These are phyloP conservation scores for Beauveria medogensis DNA, from an alignment of 2,329 filamentous ascomycete genomes.

Conservation along the genomic window DNA sequence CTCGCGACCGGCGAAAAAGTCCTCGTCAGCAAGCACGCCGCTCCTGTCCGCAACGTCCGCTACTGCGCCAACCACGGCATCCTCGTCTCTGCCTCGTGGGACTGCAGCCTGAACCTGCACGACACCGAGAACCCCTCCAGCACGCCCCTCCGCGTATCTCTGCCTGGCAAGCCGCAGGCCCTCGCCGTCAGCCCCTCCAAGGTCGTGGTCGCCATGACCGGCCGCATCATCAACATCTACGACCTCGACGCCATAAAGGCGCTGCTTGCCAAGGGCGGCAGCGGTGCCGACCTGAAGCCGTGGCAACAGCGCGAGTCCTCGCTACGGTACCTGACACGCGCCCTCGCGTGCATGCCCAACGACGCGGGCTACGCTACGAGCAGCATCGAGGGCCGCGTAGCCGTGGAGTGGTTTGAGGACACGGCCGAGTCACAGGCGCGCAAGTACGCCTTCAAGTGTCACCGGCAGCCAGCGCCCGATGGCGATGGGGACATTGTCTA, in stretches of 20 bases:
- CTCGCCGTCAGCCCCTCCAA: constrained; percentile 70
- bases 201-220: constrained; percentile 91
- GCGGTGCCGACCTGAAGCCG: constrained; percentile 52
- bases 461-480: constrained; percentile 64
- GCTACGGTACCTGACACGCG: constrained; percentile 90
- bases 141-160: constrained; percentile 54
- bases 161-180: constrained; percentile 85
- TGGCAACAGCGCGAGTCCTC: constrained; percentile 94
- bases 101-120: constrained; percentile 82
- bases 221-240: constrained; percentile 90
- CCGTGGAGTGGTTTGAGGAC: constrained; percentile 97
- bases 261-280: constrained; percentile 37
- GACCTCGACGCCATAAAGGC: constrained; percentile 63
- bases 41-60: constrained; percentile 74
- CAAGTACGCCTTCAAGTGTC: constrained; percentile 99
- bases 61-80: constrained; percentile 71
- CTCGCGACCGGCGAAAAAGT: constrained; percentile 64
- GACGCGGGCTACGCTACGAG: constrained; percentile 88
- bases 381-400: constrained; percentile 90
- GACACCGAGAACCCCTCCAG: constrained; percentile 46
- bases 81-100: constrained; percentile 88
- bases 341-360: constrained; percentile 92
- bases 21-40: constrained; percentile 68
- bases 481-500: constrained; percentile 72
- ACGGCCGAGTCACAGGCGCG: constrained; percentile 76